A percentile compares a stretch with the other conserved stretches of the same genome.
Evolutionary conservation across 495 filamentous ascomycete genomes (phyloP).

Genomic region (Rusavskia elegans): DNA sequence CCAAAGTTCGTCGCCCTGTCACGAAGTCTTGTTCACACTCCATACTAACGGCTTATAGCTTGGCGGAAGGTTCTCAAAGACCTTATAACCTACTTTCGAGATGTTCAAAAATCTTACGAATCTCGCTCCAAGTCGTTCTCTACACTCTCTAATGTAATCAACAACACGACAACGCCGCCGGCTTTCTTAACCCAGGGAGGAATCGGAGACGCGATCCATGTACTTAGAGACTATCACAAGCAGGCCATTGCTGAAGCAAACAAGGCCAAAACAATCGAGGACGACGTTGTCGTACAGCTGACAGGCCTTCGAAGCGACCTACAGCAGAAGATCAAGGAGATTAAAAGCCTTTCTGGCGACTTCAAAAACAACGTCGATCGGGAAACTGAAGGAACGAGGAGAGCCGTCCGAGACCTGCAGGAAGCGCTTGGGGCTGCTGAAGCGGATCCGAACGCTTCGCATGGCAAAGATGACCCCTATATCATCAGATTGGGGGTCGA

Average conservation of each 20-base stretch:
- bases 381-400: conserved; percentile 37
- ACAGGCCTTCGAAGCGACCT: conserved; percentile 77
- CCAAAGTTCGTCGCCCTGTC: conserved; percentile 44
- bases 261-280: conserved; percentile 80
- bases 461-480: conserved; percentile 83
- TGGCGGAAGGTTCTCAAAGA: conserved; percentile 96
- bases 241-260: conserved; percentile 66
- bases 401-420: conserved; percentile 60
- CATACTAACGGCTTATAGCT: conserved; percentile 30
- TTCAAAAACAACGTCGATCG: conserved; percentile 69
- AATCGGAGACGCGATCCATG: conserved; percentile 67
- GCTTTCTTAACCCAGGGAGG: conserved; percentile 65
- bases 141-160: conserved; percentile 70
- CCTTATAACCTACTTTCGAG: conserved; percentile 83
- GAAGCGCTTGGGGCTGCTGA: conserved; percentile 67
- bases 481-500: conserved; percentile 72
- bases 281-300: conserved; percentile 75
- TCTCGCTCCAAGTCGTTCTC: conserved; percentile 64
- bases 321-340: conserved; percentile 93
- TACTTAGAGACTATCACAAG: conserved; percentile 70
- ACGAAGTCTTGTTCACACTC: neutral
- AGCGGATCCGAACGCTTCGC: conserved; percentile 53
- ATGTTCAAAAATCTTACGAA: conserved; percentile 84
- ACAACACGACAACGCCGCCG: conserved; percentile 57
- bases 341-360: conserved; percentile 77